These are phyloP conservation scores for Cryomyces minteri DNA, from an alignment of 495 filamentous ascomycete genomes.

Conservation along the genomic window DNA sequence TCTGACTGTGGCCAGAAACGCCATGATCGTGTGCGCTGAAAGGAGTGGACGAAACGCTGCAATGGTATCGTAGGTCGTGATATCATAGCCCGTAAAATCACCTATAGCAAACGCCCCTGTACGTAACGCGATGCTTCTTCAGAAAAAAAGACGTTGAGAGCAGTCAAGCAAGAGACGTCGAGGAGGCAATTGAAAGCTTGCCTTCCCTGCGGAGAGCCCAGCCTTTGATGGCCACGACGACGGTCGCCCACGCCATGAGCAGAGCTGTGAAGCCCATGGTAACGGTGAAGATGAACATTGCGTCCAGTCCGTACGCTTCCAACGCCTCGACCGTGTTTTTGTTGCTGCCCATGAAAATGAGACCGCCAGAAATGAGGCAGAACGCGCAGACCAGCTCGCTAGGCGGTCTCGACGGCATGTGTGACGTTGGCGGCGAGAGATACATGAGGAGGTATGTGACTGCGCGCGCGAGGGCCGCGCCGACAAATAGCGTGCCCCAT, in stretches of 20 bases:
- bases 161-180: neutral
- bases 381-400: slow-evolving; percentile 75
- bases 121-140: too few relatives aligned
- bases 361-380: slow-evolving; percentile 69
- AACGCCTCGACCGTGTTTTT: slow-evolving; percentile 60
- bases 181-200: neutral
- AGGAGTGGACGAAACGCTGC: too few relatives aligned
- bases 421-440: slow-evolving; percentile 64
- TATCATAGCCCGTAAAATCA: too few relatives aligned
- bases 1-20: neutral
- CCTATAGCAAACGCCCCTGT: too few relatives aligned
- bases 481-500: slow-evolving; percentile 79
- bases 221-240: slow-evolving; percentile 72
- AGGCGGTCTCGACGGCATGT: slow-evolving; percentile 76
- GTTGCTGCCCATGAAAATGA: slow-evolving; percentile 84
- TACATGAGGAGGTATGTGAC: slow-evolving; percentile 69
- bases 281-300: slow-evolving; percentile 90
- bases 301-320: slow-evolving; percentile 51
- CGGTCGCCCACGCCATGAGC: slow-evolving; percentile 68
- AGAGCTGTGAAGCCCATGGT: slow-evolving; percentile 69
- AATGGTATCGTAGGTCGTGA: too few relatives aligned
- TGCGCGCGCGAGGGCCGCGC: slow-evolving; percentile 56
- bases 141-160: too few relatives aligned
- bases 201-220: slow-evolving; percentile 56
- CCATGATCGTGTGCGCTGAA: too few relatives aligned